Conservation (phyloP, 192 early-diverging fungal genomes). For the Pilaira anomala region DNA sequence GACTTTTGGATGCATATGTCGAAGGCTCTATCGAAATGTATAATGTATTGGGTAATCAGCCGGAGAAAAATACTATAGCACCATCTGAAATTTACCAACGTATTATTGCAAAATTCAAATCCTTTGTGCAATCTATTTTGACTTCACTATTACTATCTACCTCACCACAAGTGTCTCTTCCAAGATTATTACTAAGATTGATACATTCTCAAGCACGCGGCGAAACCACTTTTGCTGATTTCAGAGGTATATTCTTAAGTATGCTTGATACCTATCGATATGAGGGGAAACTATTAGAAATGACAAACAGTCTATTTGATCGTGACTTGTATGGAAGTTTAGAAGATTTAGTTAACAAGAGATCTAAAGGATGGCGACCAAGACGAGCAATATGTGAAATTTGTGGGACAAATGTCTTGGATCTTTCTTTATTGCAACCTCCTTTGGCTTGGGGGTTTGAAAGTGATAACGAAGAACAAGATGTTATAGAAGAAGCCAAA, state of each 20-base stretch:
- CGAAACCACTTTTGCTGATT: slow-evolving; percentile 54
- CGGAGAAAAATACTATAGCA: background rate
- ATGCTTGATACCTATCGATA: slow-evolving; percentile 66
- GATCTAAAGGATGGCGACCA: slow-evolving; percentile 55
- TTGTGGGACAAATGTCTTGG: slow-evolving; percentile 49
- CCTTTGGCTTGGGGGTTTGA: slow-evolving; percentile 23
- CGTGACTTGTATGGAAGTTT: slow-evolving; percentile 53
- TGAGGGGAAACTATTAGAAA: slow-evolving; percentile 55
- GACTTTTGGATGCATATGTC: slow-evolving; percentile 55
- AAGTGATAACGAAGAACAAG: background rate
- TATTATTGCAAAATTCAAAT: slow-evolving; percentile 51
- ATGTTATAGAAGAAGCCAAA: background rate
- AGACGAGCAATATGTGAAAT: slow-evolving; percentile 50
- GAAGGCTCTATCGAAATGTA: slow-evolving; percentile 49
- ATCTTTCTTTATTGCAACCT: slow-evolving; percentile 42
- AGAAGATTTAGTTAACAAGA: slow-evolving; percentile 47
- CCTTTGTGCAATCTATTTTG: slow-evolving; percentile 56
- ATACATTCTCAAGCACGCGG: slow-evolving; percentile 48
- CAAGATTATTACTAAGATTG: slow-evolving; percentile 50
- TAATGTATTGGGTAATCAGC: slow-evolving; percentile 5
- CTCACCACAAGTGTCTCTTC: slow-evolving; percentile 56
- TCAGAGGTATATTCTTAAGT: slow-evolving; percentile 55
- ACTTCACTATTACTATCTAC: slow-evolving; percentile 55
- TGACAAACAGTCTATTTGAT: slow-evolving; percentile 63
- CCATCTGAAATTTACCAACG: slow-evolving; percentile 31